Conservation (phyloP, 805 yeast species). For the Lachancea sp. region DNA sequence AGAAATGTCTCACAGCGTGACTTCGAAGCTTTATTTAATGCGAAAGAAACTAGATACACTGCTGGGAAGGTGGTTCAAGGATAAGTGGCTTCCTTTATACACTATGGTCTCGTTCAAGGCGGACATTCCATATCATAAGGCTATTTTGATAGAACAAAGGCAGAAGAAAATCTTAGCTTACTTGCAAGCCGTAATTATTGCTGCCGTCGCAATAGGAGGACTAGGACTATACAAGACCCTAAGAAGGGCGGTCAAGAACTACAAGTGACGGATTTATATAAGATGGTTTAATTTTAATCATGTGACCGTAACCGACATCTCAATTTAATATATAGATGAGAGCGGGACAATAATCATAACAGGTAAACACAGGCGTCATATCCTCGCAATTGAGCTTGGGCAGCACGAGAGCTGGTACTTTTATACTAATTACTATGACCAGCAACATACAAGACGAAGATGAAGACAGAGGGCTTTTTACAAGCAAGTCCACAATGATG, state of each 20-base stretch:
- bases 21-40: conserved; percentile 32
- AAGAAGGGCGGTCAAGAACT: conserved; percentile 3
- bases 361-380: background rate
- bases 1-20: conserved; percentile 13
- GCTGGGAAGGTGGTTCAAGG: conserved; percentile 52
- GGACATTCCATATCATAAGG: conserved; percentile 71
- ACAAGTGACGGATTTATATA: no score
- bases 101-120: conserved; percentile 88
- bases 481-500: conserved; percentile 37
- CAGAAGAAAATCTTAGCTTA: conserved; percentile 47
- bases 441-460: conserved; percentile 17
- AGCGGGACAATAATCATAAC: background rate
- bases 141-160: conserved; percentile 46
- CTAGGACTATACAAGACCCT: conserved; percentile 4
- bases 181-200: conserved; percentile 15
- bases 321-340: no score
- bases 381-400: no score
- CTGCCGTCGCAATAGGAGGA: conserved; percentile 8
- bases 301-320: no score
- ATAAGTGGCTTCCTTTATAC: conserved; percentile 76
- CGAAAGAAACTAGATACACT: conserved; percentile 64
- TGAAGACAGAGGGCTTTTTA: conserved; percentile 24
- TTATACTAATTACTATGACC: conserved; percentile 14
- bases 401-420: no score
- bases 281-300: no score